Evolutionary conservation across 2,329 filamentous ascomycete genomes (phyloP).

Genomic region (Cordyceps farinosa): DNA sequence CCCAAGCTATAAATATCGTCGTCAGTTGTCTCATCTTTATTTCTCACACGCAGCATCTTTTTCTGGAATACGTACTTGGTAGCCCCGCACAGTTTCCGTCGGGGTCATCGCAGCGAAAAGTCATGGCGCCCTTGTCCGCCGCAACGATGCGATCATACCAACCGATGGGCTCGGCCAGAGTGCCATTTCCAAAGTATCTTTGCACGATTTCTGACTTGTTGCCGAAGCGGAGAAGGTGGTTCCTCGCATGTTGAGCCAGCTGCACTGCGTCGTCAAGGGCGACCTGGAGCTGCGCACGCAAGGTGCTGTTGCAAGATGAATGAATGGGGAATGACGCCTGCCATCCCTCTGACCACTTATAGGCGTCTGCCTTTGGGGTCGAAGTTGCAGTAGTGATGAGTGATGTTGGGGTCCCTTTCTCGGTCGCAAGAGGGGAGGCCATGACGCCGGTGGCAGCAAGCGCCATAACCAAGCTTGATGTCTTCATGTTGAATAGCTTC

Average conservation of each 20-base stretch:
- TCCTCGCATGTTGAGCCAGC: constrained; percentile 58
- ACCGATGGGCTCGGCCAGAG: constrained; percentile 56
- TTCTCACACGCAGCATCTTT: background rate
- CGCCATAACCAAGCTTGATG: background rate
- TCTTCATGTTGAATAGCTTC: background rate
- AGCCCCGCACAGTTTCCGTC: constrained; percentile 59
- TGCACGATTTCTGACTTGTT: constrained; percentile 55
- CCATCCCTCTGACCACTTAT: constrained; percentile 34
- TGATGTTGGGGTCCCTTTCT: constrained; percentile 20
- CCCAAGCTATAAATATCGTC: constrained; percentile 49
- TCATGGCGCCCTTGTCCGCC: constrained; percentile 52
- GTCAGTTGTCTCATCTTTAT: background rate
- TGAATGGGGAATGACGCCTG: constrained; percentile 50
- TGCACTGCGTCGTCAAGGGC: constrained; percentile 57
- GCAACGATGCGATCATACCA: constrained; percentile 59
- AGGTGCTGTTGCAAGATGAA: constrained; percentile 61
- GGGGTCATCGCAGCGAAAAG: constrained; percentile 67
- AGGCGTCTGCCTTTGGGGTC: constrained; percentile 24
- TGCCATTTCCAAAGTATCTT: constrained; percentile 63
- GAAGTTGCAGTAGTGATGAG: constrained; percentile 21
- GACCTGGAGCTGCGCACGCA: constrained; percentile 51
- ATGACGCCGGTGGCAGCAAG: background rate
- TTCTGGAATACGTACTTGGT: constrained; percentile 33
- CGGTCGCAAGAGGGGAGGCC: constrained; percentile 1
- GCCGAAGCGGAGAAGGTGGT: constrained; percentile 58